These are phyloP conservation scores for Heteromeles arbutifolia DNA, from an alignment of 306 rosid species.

Conservation along the genomic window DNA sequence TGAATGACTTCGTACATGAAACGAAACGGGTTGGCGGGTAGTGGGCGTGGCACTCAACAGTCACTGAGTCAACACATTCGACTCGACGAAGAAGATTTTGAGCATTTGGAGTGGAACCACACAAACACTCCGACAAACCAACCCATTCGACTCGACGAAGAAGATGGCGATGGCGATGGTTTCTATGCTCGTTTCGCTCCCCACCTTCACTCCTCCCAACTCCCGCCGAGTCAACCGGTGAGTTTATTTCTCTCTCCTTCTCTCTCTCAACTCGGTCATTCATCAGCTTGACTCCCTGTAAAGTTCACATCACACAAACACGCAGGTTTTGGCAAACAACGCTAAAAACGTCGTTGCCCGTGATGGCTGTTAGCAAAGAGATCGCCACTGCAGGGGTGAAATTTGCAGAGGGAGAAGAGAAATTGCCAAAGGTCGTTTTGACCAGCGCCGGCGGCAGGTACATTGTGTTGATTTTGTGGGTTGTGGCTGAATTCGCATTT, in stretches of 20 bases:
- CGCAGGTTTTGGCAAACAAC: neutral
- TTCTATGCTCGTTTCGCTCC: slow-evolving; percentile 44
- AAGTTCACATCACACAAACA: neutral
- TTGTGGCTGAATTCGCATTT: neutral
- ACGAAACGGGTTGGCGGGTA: neutral
- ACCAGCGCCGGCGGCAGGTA: slow-evolving; percentile 73
- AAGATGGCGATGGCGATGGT: slow-evolving; percentile 34
- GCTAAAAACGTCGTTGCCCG: slow-evolving; percentile 31
- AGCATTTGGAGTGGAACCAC: neutral
- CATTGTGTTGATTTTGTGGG: slow-evolving; percentile 5
- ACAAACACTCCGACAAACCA: neutral
- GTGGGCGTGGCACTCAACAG: neutral
- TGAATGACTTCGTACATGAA: neutral
- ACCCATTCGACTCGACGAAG: neutral
- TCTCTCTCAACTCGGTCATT: neutral
- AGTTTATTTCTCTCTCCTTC: slow-evolving; percentile 3
- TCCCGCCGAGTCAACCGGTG: slow-evolving; percentile 45
- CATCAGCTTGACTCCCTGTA: neutral
- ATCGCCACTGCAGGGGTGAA: slow-evolving; percentile 39
- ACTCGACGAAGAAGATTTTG: neutral
- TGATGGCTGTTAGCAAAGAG: slow-evolving; percentile 43
- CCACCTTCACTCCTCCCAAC: slow-evolving; percentile 31
- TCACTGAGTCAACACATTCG: neutral
- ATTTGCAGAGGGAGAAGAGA: slow-evolving; percentile 78
- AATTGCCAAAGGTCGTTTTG: slow-evolving; percentile 71